phyloP scores from a whole-genome alignment of 106 monocot species.

The Dioscorea zingiberensis region DNA sequence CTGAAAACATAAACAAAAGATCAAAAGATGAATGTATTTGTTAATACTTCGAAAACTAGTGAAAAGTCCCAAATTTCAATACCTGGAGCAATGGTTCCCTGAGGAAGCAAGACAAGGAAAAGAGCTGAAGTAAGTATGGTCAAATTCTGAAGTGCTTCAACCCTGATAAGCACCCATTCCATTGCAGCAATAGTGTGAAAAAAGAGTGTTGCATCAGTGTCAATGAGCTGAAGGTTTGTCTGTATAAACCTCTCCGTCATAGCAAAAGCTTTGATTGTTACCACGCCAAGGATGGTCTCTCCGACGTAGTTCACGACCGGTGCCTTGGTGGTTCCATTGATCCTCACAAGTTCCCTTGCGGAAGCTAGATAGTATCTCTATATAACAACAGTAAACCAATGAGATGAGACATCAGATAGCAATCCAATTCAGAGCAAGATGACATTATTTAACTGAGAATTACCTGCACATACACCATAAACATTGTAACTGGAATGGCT shows the following conservation, averaged over 20 bases:
- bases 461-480: conserved; percentile 56
- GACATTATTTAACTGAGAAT: neutral
- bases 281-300: conserved; percentile 63
- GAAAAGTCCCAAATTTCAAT: too few species aligned
- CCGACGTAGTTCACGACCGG: conserved; percentile 72
- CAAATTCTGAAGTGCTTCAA: conserved; percentile 59
- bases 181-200: conserved; percentile 63
- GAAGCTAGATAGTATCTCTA: conserved; percentile 77
- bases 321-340: conserved; percentile 92
- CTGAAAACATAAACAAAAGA: conserved; percentile 14
- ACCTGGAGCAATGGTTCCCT: conserved; percentile 56
- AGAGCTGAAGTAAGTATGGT: conserved; percentile 53
- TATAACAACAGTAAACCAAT: conserved; percentile 5
- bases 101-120: conserved; percentile 52
- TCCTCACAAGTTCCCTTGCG: conserved; percentile 77
- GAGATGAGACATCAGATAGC: neutral
- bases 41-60: too few species aligned
- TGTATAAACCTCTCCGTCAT: conserved; percentile 39
- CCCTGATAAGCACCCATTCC: conserved; percentile 76
- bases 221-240: conserved; percentile 54
- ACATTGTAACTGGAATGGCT: conserved; percentile 45
- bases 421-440: neutral
- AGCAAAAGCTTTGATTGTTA: conserved; percentile 66
- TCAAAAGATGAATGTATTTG: neutral
- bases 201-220: conserved; percentile 65